These are phyloP conservation scores for Misopates orontium DNA, from an alignment of 257 asterid species.

Conservation along the genomic window DNA sequence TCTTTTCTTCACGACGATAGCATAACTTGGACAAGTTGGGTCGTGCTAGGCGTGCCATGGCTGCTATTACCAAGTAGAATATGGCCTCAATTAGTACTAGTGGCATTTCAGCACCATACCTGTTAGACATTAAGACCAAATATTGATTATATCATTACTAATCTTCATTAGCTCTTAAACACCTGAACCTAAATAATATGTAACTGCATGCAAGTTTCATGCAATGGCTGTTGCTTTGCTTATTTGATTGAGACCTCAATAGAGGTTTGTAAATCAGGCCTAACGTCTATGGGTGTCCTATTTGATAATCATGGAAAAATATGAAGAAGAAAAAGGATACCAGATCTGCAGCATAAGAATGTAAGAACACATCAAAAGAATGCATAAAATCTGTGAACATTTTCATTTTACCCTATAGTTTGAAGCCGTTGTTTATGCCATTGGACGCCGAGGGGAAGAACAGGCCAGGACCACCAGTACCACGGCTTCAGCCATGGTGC, in stretches of 20 bases:
- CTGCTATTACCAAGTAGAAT: constrained; percentile 63
- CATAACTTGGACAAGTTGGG: constrained; percentile 71
- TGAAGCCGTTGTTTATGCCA: constrained; percentile 79
- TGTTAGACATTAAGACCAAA: constrained; percentile 23
- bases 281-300: too few species aligned
- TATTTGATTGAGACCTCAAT: too few species aligned
- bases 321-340: too few species aligned
- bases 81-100: constrained; percentile 53
- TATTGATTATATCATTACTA: constrained; percentile 9
- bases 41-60: constrained; percentile 69
- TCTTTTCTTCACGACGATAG: constrained; percentile 70
- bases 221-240: too few species aligned
- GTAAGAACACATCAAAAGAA: too few species aligned
- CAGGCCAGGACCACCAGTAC: constrained; percentile 99
- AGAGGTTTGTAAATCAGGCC: too few species aligned
- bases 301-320: too few species aligned
- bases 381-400: background rate
- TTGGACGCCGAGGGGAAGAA: constrained; percentile 78
- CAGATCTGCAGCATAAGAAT: too few species aligned
- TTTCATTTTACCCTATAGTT: constrained; percentile 64
- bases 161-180: too few species aligned
- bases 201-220: too few species aligned
- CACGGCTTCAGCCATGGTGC: constrained; percentile 92
- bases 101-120: constrained; percentile 74
- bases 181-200: too few species aligned